These are phyloP conservation scores for Ceratocystiopsis brevicomis DNA, from an alignment of 2,329 filamentous ascomycete genomes.

Conservation along the genomic window DNA sequence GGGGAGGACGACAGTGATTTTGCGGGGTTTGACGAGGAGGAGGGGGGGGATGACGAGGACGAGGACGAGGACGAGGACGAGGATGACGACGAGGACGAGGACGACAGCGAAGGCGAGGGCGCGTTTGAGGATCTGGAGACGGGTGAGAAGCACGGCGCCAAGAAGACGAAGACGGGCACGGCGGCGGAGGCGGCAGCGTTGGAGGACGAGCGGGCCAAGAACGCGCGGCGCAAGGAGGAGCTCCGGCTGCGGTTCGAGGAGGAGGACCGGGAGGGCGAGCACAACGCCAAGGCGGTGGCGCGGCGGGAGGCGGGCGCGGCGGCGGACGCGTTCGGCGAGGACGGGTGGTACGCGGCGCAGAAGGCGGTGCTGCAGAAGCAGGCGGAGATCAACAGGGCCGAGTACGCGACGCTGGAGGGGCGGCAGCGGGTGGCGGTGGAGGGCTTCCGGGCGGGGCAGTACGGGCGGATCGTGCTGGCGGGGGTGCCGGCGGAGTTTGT, in stretches of 20 bases:
- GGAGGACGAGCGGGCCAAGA: constrained; percentile 78
- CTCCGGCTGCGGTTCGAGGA: constrained; percentile 88
- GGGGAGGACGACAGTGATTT: constrained; percentile 49
- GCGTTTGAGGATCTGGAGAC: constrained; percentile 75
- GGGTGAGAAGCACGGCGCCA: constrained; percentile 40
- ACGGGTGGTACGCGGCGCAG: constrained; percentile 96
- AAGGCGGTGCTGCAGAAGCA: constrained; percentile 93
- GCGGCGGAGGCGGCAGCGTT: constrained; percentile 42
- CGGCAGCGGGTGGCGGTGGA: constrained; percentile 67
- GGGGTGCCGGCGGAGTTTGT: constrained; percentile 84
- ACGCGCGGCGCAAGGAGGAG: constrained; percentile 84
- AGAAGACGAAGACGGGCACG: constrained; percentile 59
- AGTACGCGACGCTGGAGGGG: constrained; percentile 77
- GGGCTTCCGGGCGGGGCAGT: constrained; percentile 80
- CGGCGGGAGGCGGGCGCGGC: constrained; percentile 41
- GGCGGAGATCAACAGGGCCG: constrained; percentile 85
- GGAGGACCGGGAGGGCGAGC: constrained; percentile 90
- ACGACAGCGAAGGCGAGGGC: constrained; percentile 54
- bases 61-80: constrained; percentile 20
- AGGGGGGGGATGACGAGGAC: constrained; percentile 19
- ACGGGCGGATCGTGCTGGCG: constrained; percentile 78
- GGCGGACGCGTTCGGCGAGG: constrained; percentile 75
- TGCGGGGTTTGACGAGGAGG: constrained; percentile 31
- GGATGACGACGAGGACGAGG: constrained; percentile 24
- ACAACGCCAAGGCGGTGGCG: constrained; percentile 69